Evolutionary conservation across 345 rosid genomes (phyloP), one percentile per base, ranked within the genome.

Genomic region (Triadica sebifera): DNA sequence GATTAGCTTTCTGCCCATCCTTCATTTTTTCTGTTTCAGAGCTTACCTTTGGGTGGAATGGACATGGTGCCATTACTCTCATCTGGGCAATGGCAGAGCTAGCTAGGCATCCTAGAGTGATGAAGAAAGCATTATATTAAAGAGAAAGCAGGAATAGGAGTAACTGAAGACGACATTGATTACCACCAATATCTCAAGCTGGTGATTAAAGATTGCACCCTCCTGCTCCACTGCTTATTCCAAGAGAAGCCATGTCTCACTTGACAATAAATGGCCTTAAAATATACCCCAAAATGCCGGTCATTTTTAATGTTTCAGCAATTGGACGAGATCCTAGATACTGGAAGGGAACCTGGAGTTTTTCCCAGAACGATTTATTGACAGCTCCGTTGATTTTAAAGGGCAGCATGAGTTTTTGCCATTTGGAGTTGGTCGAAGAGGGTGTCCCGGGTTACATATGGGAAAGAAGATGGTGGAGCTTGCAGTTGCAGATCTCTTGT

Each of bases 131-230:
- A 12, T 70, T 72, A 53, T 47, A 17, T 41, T 15, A 73, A 61
- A 45, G 8, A 37, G 4, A 39, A 60, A 43, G 38, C 37, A n/a
- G n/a, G n/a, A n/a, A n/a, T n/a, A 41, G 67, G 12, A 11, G 67
- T 52, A 15, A 59, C 64, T 8, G 72, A 72, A 37, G 38, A 11
- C 0, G 84, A 77, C 49, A 38, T 77, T 1, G 75, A 79, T 50
- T 47, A 75, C 56, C 83, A 88, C 19, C 49, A 75, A 4, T 88
- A 86, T 75, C 73, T 88, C 6, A 83, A 80, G 68, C 49, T 86
- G 84, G 82, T 84, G 1, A 53, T 85, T 24, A 86, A 86, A 70
- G 94, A 74, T 39, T 87, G 79, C 89, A 90, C 57, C 87, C 89
- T 58, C 81, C 89, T n/a, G 75, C 65, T 6, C 85, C 85, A 1